Conservation (phyloP, 2,329 filamentous ascomycete species). For the Fusarium abutilonis region DNA sequence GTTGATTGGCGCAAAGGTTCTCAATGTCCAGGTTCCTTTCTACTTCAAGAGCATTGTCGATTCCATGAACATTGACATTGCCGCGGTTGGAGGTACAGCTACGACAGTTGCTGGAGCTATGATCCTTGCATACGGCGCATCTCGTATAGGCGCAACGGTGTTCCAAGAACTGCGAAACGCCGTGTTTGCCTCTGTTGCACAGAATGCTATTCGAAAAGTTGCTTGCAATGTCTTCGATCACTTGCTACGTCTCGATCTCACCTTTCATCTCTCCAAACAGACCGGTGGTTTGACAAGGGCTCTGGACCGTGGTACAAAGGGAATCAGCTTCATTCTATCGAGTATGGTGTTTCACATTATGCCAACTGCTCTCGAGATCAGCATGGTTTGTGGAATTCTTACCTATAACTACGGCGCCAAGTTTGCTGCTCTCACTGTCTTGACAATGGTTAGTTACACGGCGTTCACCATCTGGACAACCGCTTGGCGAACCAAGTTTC, state of each 20-base stretch:
- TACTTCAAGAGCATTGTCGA: slow-evolving; percentile 99
- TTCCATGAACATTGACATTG: slow-evolving; percentile 95
- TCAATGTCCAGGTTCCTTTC: slow-evolving; percentile 98
- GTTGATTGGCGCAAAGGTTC: slow-evolving; percentile 87
- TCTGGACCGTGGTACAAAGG: slow-evolving; percentile 96
- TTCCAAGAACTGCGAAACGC: slow-evolving; percentile 96
- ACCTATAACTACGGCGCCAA: slow-evolving; percentile 94
- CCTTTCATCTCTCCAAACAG: slow-evolving; percentile 93
- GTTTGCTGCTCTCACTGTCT: slow-evolving; percentile 88
- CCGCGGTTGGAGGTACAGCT: slow-evolving; percentile 85
- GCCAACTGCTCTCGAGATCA: slow-evolving; percentile 92
- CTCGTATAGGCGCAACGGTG: slow-evolving; percentile 85
- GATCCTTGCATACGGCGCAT: slow-evolving; percentile 91
- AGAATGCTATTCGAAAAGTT: slow-evolving; percentile 93
- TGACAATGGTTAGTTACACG: slow-evolving; percentile 93
- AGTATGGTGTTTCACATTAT: slow-evolving; percentile 99
- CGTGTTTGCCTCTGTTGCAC: slow-evolving; percentile 94
- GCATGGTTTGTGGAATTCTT: slow-evolving; percentile 93
- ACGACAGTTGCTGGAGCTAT: slow-evolving; percentile 89
- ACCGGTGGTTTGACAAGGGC: slow-evolving; percentile 93
- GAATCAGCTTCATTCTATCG: slow-evolving; percentile 94
- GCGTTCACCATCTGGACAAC: slow-evolving; percentile 98
- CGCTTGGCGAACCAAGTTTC: slow-evolving; percentile 95
- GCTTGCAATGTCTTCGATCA: slow-evolving; percentile 94
- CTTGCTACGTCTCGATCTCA: slow-evolving; percentile 85